Conservation (phyloP, 768 basidiomycete species). For the Chalciporus chontae region DNA sequence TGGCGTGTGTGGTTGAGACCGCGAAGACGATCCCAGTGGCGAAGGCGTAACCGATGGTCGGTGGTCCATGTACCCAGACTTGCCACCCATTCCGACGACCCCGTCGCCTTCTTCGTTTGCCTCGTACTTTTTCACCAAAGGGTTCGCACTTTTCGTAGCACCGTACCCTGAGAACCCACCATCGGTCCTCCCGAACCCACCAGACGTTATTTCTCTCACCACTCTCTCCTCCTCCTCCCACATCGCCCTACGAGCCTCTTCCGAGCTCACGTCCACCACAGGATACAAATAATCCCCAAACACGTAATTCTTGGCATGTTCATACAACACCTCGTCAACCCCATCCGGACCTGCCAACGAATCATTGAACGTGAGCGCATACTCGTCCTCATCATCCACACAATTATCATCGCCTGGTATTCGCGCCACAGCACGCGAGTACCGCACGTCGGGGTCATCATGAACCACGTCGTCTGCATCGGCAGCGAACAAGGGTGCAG, state of each 20-base stretch:
- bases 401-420: slow-evolving; percentile 30
- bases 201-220: slow-evolving; percentile 22
- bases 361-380: slow-evolving; percentile 26
- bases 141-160: slow-evolving; percentile 21
- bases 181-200: slow-evolving; percentile 5
- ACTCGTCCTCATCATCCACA: slow-evolving; percentile 33
- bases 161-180: slow-evolving; percentile 18
- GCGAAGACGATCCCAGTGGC: not conserved
- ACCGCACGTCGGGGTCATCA: slow-evolving; percentile 52
- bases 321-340: slow-evolving; percentile 73
- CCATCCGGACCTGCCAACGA: slow-evolving; percentile 49
- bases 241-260: slow-evolving; percentile 30
- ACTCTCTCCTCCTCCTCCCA: slow-evolving; percentile 30
- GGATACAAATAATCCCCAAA: slow-evolving; percentile 94
- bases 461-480: slow-evolving; percentile 67
- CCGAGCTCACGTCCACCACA: slow-evolving; percentile 78
- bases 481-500: slow-evolving; percentile 68
- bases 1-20: slow-evolving; percentile 5
- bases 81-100: slow-evolving; percentile 15
- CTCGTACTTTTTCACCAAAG: slow-evolving; percentile 4
- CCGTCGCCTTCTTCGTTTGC: slow-evolving; percentile 2
- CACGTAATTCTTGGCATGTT: slow-evolving; percentile 70
- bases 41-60: not conserved
- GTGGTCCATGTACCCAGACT: not conserved
- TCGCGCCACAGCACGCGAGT: slow-evolving; percentile 18